A percentile compares a stretch with the other conserved stretches of the same genome.
Evolutionary conservation across 768 basidiomycete species (phyloP).

Genomic region (Boletus subcaerulescens): DNA sequence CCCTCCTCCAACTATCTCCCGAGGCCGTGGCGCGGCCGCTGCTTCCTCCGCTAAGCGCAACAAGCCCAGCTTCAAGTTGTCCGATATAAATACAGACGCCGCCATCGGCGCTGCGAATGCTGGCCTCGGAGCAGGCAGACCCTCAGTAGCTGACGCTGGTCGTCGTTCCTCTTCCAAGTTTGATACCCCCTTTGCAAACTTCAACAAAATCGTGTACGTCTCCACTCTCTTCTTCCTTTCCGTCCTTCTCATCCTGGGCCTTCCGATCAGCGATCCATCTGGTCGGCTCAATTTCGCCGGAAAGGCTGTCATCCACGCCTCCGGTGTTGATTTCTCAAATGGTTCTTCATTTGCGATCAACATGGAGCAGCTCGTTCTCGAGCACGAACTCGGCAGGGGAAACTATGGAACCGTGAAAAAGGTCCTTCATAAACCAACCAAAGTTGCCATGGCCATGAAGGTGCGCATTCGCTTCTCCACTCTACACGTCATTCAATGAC

Average conservation of each 20-base stretch:
- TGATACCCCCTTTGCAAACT: constrained; percentile 85
- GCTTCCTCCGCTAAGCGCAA: constrained; percentile 41
- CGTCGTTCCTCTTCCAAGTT: constrained; percentile 41
- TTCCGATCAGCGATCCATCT: constrained; percentile 73
- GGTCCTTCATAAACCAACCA: constrained; percentile 90
- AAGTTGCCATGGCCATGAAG: constrained; percentile 99
- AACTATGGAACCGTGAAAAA: constrained; percentile 98
- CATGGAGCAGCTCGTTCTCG: constrained; percentile 87
- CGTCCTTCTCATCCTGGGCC: constrained; percentile 1
- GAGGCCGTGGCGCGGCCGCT: constrained; percentile 32
- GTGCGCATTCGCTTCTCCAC: constrained; percentile 39
- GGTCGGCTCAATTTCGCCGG: constrained; percentile 93
- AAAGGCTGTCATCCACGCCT: constrained; percentile 88
- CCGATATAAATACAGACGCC: constrained; percentile 52
- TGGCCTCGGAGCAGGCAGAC: constrained; percentile 69
- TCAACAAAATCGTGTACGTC: constrained; percentile 89
- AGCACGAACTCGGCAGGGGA: constrained; percentile 93
- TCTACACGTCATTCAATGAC: constrained; percentile 10
- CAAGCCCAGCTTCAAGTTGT: constrained; percentile 59
- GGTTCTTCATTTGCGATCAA: constrained; percentile 92
- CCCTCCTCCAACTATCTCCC: constrained; percentile 29
- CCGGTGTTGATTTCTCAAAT: constrained; percentile 86
- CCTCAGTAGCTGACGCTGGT: constrained; percentile 43
- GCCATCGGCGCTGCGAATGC: constrained; percentile 59
- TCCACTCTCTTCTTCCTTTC: constrained; percentile 9